A percentile compares a stretch with the other conserved stretches of the same genome.
Conservation (phyloP, 2,329 filamentous ascomycete genomes). For the Microcyclosporella mali region DNA sequence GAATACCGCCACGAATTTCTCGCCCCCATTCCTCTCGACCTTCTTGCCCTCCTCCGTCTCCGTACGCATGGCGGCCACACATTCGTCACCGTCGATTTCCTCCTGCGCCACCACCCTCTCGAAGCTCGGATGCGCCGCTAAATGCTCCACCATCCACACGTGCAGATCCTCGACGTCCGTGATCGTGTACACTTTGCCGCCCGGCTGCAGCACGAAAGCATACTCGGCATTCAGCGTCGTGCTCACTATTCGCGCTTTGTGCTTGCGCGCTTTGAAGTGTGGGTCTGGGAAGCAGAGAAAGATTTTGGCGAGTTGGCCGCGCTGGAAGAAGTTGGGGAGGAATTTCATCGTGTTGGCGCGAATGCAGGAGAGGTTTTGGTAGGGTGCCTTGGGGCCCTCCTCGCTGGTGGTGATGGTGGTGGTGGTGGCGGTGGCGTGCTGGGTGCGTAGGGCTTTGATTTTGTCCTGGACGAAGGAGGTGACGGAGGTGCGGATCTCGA, state of each 20-base stretch:
- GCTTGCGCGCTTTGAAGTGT: slow-evolving; percentile 95
- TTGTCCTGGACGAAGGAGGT: slow-evolving; percentile 85
- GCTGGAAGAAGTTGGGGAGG: slow-evolving; percentile 91
- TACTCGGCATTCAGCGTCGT: slow-evolving; percentile 87
- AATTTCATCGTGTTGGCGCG: slow-evolving; percentile 99
- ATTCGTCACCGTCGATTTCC: slow-evolving; percentile 63
- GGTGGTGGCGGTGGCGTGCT: slow-evolving; percentile 32
- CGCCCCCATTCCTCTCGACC: slow-evolving; percentile 80
- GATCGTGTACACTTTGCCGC: slow-evolving; percentile 89
- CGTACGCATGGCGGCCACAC: slow-evolving; percentile 65
- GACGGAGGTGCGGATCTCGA: slow-evolving; percentile 89
- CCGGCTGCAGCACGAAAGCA: slow-evolving; percentile 75
- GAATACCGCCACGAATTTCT: slow-evolving; percentile 88
- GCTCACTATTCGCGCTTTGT: slow-evolving; percentile 92
- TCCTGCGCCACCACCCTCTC: slow-evolving; percentile 57
- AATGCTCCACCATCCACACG: slow-evolving; percentile 85
- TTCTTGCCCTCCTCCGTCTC: slow-evolving; percentile 98
- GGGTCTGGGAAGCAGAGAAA: slow-evolving; percentile 98
- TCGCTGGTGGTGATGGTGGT: slow-evolving; percentile 1
- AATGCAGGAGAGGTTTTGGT: slow-evolving; percentile 83
- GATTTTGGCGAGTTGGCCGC: slow-evolving; percentile 75
- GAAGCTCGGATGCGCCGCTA: slow-evolving; percentile 71
- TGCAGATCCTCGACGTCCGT: slow-evolving; percentile 95
- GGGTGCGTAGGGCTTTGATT: slow-evolving; percentile 70
- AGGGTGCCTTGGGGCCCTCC: too few species aligned